These are phyloP conservation scores for Echria macrotheca DNA, from an alignment of 495 filamentous ascomycete genomes.

Conservation along the genomic window DNA sequence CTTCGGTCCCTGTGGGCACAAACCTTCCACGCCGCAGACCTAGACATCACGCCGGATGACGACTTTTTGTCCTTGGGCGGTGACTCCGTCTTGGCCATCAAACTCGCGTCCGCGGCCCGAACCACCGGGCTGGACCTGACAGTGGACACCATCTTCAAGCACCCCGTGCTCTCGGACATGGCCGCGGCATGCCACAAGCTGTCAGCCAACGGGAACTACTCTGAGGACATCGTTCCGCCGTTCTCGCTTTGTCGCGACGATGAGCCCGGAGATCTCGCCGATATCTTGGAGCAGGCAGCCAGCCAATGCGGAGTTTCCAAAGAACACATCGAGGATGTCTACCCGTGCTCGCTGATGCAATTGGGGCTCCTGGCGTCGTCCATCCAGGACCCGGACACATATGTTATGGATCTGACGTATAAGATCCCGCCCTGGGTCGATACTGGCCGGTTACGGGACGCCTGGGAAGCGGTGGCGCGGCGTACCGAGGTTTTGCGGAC, in stretches of 20 bases:
- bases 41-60: neutral
- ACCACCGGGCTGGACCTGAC: neutral
- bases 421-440: too few species aligned
- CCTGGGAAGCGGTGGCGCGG: too few species aligned
- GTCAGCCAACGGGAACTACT: neutral
- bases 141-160: neutral
- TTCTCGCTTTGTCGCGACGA: neutral
- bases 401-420: too few species aligned
- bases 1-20: neutral
- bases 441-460: too few species aligned
- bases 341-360: neutral
- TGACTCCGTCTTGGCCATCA: neutral
- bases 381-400: neutral
- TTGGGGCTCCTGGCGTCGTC: neutral
- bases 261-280: neutral
- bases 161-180: neutral
- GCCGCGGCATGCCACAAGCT: neutral
- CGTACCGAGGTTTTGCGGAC: too few species aligned
- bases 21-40: too few species aligned
- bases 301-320: neutral
- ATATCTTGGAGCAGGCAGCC: neutral
- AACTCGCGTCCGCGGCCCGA: neutral
- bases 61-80: neutral
- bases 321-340: conserved; percentile 4
- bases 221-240: neutral